phyloP scores from a whole-genome alignment of 2,329 filamentous ascomycete genomes.

The Monosporascus sp. region DNA sequence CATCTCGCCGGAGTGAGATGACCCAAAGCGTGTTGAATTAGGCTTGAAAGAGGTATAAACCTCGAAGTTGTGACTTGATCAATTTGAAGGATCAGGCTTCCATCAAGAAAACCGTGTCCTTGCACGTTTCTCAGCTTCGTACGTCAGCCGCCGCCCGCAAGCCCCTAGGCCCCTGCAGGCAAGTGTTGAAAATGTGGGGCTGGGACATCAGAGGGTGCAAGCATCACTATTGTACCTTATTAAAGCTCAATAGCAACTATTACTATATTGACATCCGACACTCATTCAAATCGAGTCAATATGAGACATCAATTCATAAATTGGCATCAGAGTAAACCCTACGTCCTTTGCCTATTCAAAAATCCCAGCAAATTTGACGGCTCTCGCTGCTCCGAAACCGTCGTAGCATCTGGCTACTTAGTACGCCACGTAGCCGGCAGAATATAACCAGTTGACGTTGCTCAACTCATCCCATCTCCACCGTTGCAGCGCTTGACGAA shows the following conservation, averaged over 20 bases:
- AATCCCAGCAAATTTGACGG: too few relatives aligned
- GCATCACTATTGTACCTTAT: too few relatives aligned
- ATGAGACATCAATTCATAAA: too few relatives aligned
- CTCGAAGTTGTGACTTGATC: not conserved
- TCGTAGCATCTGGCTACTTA: too few relatives aligned
- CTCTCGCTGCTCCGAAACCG: too few relatives aligned
- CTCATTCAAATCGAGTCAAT: too few relatives aligned
- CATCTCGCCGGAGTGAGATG: constrained; percentile 18
- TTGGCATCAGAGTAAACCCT: too few relatives aligned
- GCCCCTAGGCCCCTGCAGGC: not conserved
- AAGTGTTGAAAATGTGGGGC: not conserved
- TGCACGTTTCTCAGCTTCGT: constrained; percentile 2
- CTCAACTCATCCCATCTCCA: too few relatives aligned
- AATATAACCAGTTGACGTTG: too few relatives aligned
- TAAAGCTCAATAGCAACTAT: not conserved
- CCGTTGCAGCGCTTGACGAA: not conserved
- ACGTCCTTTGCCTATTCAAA: too few relatives aligned
- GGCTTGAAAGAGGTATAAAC: not conserved
- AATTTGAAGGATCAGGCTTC: constrained; percentile 4
- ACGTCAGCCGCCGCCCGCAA: not conserved
- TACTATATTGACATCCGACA: too few relatives aligned
- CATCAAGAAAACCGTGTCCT: constrained; percentile 18
- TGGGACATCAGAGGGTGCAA: not conserved
- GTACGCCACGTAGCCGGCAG: too few relatives aligned
- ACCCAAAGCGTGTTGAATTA: constrained; percentile 5